A percentile compares a stretch with the other conserved stretches of the same genome.
These are phyloP conservation scores for Dactylorhiza incarnata DNA, from an alignment of 106 monocot genomes.

Conservation along the genomic window DNA sequence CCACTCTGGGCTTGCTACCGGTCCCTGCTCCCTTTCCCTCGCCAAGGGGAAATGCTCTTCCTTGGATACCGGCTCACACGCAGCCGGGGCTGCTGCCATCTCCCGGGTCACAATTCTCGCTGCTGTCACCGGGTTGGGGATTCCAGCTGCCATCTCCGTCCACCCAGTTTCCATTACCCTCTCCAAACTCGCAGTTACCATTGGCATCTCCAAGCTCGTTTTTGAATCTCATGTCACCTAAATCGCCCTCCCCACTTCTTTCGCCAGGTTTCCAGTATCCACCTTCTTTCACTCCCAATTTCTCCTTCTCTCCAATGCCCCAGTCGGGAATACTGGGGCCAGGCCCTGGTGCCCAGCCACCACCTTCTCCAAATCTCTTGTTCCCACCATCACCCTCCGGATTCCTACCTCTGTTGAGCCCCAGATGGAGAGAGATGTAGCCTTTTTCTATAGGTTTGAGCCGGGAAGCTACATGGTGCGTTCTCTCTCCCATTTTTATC, in stretches of 20 bases:
- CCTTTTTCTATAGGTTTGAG: neutral
- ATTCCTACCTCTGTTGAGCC: conserved; percentile 52
- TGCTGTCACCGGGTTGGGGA: conserved; percentile 14
- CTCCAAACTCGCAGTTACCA: conserved; percentile 22
- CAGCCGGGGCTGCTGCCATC: conserved; percentile 23
- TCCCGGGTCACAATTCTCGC: conserved; percentile 12
- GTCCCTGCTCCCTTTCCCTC: conserved; percentile 10
- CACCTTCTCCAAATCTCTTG: conserved; percentile 39
- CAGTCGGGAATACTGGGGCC: conserved; percentile 60
- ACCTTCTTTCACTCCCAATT: conserved; percentile 49
- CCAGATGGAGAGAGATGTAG: conserved; percentile 67
- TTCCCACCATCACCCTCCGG: conserved; percentile 71
- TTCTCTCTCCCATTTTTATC: neutral
- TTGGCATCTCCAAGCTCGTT: conserved; percentile 41
- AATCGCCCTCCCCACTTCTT: conserved; percentile 58
- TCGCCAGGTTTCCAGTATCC: conserved; percentile 72
- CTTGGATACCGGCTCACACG: neutral
- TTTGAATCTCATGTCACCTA: conserved; percentile 56
- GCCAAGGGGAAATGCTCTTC: conserved; percentile 12
- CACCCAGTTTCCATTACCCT: conserved; percentile 14
- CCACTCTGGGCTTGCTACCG: conserved; percentile 8
- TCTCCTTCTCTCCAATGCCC: conserved; percentile 40
- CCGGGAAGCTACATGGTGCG: neutral
- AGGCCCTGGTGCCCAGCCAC: conserved; percentile 19
- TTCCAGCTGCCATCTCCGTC: conserved; percentile 14